These are phyloP conservation scores for Verticillium albo-atrum DNA, from an alignment of 2,329 filamentous ascomycete species.

Conservation along the genomic window DNA sequence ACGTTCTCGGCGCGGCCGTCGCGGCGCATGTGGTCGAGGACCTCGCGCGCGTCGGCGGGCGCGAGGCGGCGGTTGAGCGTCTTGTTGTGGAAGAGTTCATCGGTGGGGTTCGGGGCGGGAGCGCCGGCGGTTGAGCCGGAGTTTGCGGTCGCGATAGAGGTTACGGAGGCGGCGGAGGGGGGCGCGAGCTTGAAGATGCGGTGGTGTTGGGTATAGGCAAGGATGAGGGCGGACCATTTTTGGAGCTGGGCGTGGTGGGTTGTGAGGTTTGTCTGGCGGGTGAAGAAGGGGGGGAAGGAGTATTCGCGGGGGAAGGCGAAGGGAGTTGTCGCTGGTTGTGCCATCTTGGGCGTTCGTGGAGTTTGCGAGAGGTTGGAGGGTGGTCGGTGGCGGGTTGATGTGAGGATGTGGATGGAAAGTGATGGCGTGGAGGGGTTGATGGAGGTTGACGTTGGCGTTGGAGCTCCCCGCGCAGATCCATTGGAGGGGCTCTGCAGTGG, in stretches of 20 bases:
- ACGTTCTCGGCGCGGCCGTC: conserved; percentile 66
- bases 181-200: conserved; percentile 72
- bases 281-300: conserved; percentile 82
- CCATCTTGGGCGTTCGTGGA: background rate
- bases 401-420: background rate
- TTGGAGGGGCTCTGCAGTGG: background rate
- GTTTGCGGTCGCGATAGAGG: conserved; percentile 1
- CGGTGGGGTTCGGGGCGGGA: conserved; percentile 6
- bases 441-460: background rate
- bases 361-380: background rate
- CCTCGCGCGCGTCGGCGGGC: conserved; percentile 48
- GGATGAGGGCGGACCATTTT: conserved; percentile 85
- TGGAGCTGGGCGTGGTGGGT: conserved; percentile 72
- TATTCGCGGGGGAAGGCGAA: conserved; percentile 62
- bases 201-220: conserved; percentile 76
- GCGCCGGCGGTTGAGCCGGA: conserved; percentile 36
- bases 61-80: conserved; percentile 46
- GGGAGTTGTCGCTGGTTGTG: conserved; percentile 11
- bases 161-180: conserved; percentile 48
- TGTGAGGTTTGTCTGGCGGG: conserved; percentile 67
- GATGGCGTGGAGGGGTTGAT: background rate
- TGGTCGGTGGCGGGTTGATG: background rate
- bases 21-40: conserved; percentile 55
- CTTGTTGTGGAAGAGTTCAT: conserved; percentile 54
- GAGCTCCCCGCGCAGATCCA: background rate